Conservation (phyloP, 768 basidiomycete genomes). For the Udeniomyces megalosporus region DNA sequence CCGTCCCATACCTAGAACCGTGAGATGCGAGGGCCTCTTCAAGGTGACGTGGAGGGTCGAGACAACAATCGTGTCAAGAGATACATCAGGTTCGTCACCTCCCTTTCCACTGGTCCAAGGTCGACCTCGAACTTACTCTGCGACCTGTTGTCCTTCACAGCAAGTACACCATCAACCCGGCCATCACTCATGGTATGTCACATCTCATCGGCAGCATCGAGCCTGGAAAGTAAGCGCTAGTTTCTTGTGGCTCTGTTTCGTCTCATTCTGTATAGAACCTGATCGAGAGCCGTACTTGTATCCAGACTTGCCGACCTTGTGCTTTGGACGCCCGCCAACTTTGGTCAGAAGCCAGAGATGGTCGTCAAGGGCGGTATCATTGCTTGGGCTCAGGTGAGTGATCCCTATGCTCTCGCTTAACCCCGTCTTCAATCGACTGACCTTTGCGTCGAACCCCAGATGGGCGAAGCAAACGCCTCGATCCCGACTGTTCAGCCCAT, state of each 20-base stretch:
- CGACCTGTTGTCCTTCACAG: background rate
- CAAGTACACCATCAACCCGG: constrained; percentile 44
- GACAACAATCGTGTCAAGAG: constrained; percentile 89
- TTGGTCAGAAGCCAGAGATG: constrained; percentile 84
- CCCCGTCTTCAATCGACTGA: background rate
- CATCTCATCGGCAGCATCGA: constrained; percentile 48
- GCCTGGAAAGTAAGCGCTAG: too few species aligned
- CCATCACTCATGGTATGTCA: constrained; percentile 83
- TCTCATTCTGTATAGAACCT: too few species aligned
- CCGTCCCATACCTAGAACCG: constrained; percentile 21
- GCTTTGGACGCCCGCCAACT: constrained; percentile 85
- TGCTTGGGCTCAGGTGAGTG: constrained; percentile 62
- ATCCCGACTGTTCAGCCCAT: constrained; percentile 91
- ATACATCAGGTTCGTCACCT: background rate
- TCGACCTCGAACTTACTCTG: too few species aligned
- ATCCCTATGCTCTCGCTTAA: background rate
- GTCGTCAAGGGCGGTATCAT: constrained; percentile 91
- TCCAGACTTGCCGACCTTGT: constrained; percentile 84
- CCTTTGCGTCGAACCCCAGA: constrained; percentile 34
- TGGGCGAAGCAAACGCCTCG: constrained; percentile 93
- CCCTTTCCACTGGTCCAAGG: too few species aligned
- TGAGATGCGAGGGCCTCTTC: constrained; percentile 57
- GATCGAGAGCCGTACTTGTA: constrained; percentile 58
- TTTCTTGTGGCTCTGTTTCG: too few species aligned
- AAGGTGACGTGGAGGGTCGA: constrained; percentile 51